Base-by-base conservation (phyloP, 768 basidiomycete species). In the Phanerodontia chrysosporium region DNA sequence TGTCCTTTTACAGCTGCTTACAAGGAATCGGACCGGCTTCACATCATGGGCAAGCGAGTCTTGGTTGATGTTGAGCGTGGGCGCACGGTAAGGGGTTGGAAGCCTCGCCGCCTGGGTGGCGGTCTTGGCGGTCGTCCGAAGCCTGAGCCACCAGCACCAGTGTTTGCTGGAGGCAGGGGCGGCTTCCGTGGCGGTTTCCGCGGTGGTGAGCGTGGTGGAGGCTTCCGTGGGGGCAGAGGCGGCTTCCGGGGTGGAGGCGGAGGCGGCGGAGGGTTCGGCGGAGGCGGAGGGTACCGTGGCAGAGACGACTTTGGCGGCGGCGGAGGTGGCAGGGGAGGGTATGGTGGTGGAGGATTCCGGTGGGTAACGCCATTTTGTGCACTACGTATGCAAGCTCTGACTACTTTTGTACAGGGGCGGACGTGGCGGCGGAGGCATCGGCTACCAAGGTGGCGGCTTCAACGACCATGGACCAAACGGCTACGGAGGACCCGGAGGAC, bases 91-190 rank as follows among this genome's bases (percentile, higher is more conserved):
- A 86, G 96, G 59, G 97, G 95, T 2, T 99, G 97, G 97, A 98
- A 97, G 71, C 97, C 97, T 1, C 88, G 94, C 51, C 86, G 95
- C 54, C 78, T 98, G 0, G 97, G 96, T 21, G 97, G 97, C n/a
- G 97, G 97, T 5, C 81, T 98, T n/a, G 97, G 97, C n/a, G 97
- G 97, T 27, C 83, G 96, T 59, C 94, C 95, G 21, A 98, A 98
- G 71, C 86, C 85, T 3, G 84, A 83, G 16, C 70, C 70, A 14
- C 67, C 69, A 0, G 83, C 82, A 57, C 72, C 78, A 58, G 63
- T 67, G 14, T 58, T 59, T 55, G 58, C 69, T 13, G 69, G 71
- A 4, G 78, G 78, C 30, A 74, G 76, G 8, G 74, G 79, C n/a
- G 75, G 78, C 16, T 75, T 77, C 0, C 74, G 77, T 51, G 73